These are phyloP conservation scores for Endoconidiophora polonica DNA, from an alignment of 2,329 filamentous ascomycete genomes.

Conservation along the genomic window DNA sequence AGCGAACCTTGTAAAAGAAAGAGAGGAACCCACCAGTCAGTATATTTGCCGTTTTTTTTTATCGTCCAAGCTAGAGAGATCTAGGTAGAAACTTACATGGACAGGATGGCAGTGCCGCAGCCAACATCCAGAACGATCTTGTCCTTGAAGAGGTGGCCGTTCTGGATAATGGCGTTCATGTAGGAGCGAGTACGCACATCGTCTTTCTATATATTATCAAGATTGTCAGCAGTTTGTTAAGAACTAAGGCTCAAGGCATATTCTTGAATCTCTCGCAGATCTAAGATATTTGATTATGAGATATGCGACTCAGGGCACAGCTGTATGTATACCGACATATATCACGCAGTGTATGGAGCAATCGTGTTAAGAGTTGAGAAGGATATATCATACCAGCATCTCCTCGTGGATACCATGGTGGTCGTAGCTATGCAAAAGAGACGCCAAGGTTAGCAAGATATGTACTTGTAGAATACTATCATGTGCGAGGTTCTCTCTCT, in stretches of 20 bases:
- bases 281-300: not conserved
- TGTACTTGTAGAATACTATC: not conserved
- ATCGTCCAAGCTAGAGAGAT: too few relatives aligned
- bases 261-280: not conserved
- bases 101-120: constrained; percentile 93
- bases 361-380: not conserved
- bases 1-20: constrained; percentile 58
- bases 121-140: constrained; percentile 86
- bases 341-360: too few relatives aligned
- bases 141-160: constrained; percentile 79
- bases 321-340: too few relatives aligned
- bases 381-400: constrained; percentile 61
- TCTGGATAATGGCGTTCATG: constrained; percentile 94
- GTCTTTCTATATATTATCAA: constrained; percentile 54
- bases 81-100: constrained; percentile 52
- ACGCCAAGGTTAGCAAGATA: constrained; percentile 8
- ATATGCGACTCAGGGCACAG: not conserved
- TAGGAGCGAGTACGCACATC: constrained; percentile 94
- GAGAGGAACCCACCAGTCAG: constrained; percentile 7
- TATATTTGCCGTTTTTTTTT: too few relatives aligned
- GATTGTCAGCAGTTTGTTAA: constrained; percentile 16
- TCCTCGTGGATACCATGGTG: constrained; percentile 99
- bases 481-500: not conserved
- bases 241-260: not conserved
- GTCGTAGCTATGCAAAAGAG: constrained; percentile 53